phyloP scores from a whole-genome alignment of 768 basidiomycete genomes.

The Mycena chlorophos region DNA sequence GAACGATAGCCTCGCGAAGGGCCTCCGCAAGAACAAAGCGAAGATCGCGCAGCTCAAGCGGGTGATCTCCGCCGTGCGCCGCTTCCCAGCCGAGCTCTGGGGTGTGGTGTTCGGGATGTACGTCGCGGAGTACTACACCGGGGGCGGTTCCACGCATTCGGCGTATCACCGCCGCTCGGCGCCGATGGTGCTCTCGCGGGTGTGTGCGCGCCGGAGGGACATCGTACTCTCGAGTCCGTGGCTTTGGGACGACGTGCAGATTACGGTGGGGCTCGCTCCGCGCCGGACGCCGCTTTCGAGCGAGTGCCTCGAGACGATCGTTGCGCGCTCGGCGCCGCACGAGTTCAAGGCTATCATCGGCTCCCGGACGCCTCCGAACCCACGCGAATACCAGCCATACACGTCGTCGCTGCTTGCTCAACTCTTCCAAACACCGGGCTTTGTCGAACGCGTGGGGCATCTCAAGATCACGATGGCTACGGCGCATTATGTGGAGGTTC shows the following conservation, averaged over 20 bases:
- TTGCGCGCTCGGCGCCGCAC: neutral
- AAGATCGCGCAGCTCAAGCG: no score
- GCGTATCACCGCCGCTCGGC: neutral
- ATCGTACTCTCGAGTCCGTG: neutral
- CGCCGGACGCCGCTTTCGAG: neutral
- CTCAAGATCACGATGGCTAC: neutral
- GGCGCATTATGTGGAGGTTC: neutral
- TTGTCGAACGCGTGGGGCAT: neutral
- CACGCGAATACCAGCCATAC: neutral
- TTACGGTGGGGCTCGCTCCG: neutral
- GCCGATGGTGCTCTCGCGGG: neutral
- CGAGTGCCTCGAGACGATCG: neutral
- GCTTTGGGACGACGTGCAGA: conserved; percentile 1
- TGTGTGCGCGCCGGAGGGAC: conserved; percentile 6
- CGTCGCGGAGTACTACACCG: neutral
- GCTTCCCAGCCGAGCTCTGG: neutral
- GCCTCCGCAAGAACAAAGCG: no score
- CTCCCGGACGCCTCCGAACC: neutral
- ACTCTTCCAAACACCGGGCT: neutral
- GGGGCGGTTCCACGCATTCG: neutral
- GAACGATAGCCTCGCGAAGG: no score
- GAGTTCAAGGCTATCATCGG: neutral
- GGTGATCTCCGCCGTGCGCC: neutral
- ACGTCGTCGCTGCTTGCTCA: neutral
- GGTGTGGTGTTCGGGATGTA: neutral